Evolutionary conservation across 371 early-diverging fungal species (phyloP), one percentile per base, ranked within the genome.

Genomic region (Thermomucor indicae-seudaticae): DNA sequence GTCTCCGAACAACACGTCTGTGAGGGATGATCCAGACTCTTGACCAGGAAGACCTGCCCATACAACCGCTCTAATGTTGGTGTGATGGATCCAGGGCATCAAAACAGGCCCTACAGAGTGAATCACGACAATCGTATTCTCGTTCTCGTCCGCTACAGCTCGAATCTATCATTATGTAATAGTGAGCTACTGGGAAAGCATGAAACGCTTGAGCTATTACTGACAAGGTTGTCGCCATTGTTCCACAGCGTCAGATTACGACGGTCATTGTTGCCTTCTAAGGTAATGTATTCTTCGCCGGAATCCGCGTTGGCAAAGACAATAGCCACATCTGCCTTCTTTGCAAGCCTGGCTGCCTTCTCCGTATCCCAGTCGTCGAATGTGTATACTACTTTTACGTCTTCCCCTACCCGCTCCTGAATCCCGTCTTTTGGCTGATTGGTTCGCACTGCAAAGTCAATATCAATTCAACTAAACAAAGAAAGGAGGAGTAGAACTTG

Each of bases 121-220:
- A 3, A 82, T 59, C 3, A 85, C 80, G 17, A 85, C 84, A 37
- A 84, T 62, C 0, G 77, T 76, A 35, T 80, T 85, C 4, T 60
- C 40, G 50, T 76, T 75, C 16, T 59, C 64, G 12, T 64, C 67
- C 20, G 86, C 80, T 25, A 76, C 82, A 17, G 71, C 68, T 37
- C 75, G 39, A 43, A 84, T 78, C 79, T 71, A 51, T 34, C 14
- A 1, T 25, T 14, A 17, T 12, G 17, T 14, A 10, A 35, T 6
- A 20, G 11, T n/a, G 16, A 24, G 23, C n/a, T 6, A 28, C 40
- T n/a, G n/a, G n/a, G 41, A 12, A 25, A 10, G 6, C 6, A 23
- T 3, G 39, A 23, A 7, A 17, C 14, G 11, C 2, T 14, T 23
- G 25, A 5, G 2, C 5, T 25, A 7, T 24, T 8, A 29, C 38